A percentile compares a stretch with the other conserved stretches of the same genome.
Evolutionary conservation across 371 early-diverging fungal species (phyloP).

Genomic region (Mucor circinelloides): DNA sequence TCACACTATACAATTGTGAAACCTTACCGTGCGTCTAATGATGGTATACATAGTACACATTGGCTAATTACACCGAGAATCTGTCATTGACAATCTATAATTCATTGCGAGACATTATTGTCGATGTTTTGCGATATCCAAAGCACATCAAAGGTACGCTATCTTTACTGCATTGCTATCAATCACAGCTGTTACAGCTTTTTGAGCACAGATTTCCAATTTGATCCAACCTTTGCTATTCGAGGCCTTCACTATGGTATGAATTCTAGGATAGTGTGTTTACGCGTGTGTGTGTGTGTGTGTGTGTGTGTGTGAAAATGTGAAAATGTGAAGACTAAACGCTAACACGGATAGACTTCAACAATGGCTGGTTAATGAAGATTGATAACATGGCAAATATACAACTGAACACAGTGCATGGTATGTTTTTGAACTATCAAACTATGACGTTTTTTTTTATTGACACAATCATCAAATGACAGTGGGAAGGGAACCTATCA

Average conservation of each 20-base stretch:
- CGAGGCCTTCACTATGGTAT: conserved; percentile 66
- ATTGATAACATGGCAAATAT: conserved; percentile 68
- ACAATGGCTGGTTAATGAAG: conserved; percentile 72
- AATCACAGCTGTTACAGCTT: neutral
- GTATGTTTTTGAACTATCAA: conserved; percentile 15
- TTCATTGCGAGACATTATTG: conserved; percentile 57
- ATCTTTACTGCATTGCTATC: neutral
- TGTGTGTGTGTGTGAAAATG: no score
- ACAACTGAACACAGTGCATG: conserved; percentile 64
- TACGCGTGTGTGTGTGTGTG: no score
- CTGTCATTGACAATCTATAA: conserved; percentile 61
- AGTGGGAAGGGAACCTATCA: conserved; percentile 58
- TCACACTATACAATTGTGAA: neutral
- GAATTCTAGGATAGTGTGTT: neutral
- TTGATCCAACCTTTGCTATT: conserved; percentile 66
- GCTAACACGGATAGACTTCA: conserved; percentile 36
- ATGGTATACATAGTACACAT: conserved; percentile 49
- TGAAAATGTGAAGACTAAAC: neutral
- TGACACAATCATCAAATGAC: neutral
- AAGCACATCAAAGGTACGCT: conserved; percentile 39
- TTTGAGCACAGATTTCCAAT: conserved; percentile 38
- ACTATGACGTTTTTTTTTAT: neutral
- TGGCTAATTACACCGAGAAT: conserved; percentile 63
- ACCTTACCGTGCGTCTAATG: neutral
- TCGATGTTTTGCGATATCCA: conserved; percentile 60